Base-by-base conservation (phyloP, 106 monocot species). In the Platanthera guangdongensis region DNA sequence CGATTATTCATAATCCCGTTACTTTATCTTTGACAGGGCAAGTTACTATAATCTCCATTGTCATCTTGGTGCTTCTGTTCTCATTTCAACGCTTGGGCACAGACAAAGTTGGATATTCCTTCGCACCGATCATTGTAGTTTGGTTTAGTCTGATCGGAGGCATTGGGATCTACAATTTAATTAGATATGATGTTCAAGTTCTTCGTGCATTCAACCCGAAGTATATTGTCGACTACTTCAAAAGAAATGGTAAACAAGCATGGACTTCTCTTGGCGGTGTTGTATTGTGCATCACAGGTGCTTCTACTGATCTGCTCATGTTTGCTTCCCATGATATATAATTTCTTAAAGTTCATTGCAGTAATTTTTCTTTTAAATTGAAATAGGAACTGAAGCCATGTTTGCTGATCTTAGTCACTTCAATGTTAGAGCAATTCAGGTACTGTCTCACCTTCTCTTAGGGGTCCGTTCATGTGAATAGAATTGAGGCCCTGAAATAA, bases 401-500 rank as follows among this genome's bases (percentile, higher is more conserved):
- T 92, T 92, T 92, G 92, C 92, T 30, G 92, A 92, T 63, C 71
- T 92, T 12, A 86, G 92, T 10, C 92, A 92, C 74, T 92, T 92
- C 76, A 87, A 77, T 52, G 52, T 87, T 63, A 83, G 81, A 82
- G 82, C 92, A 45, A 81, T 92, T 75, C 89, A 89, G 85, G 92
- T 92, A 83, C 57, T 9, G 7, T 47, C 11, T 22, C 12, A 18
- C 45, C 15, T 68, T 39, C 39, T 39, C 39, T 39, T 39, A 39
- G 39, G 39, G 32, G n/a, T 32, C 2, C 2, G 32, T 32, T 32
- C 32, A 32, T 32, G 32, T 32, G 32, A 2, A 39, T 3, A 39
- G 39, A 39, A 39, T 39, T 39, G 39, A 39, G 39, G 39, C 1
- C 39, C 39, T 39, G 39, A 1, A 39, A 39, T 39, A 39, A 39